Evolutionary conservation across 208 protist species (phyloP).

Genomic region (Trypanosoma grayi): DNA sequence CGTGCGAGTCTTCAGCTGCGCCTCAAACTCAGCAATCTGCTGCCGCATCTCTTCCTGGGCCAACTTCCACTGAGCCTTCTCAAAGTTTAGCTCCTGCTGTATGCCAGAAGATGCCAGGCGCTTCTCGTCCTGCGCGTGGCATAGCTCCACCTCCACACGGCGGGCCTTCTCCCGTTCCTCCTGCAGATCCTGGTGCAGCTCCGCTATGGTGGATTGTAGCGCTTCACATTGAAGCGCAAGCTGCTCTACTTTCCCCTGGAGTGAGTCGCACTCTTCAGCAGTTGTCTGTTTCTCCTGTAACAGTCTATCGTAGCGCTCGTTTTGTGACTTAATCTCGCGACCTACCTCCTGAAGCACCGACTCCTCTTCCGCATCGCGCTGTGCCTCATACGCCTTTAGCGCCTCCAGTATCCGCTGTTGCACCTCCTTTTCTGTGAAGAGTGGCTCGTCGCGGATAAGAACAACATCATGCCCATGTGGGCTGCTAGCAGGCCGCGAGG

Average conservation of each 20-base stretch:
- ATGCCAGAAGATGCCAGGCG: slow-evolving; percentile 14
- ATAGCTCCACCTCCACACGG: slow-evolving; percentile 48
- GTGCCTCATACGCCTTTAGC: slow-evolving; percentile 52
- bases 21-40: slow-evolving; percentile 17
- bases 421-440: slow-evolving; percentile 47
- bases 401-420: slow-evolving; percentile 26
- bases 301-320: slow-evolving; percentile 37
- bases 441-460: slow-evolving; percentile 9
- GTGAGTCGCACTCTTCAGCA: slow-evolving; percentile 16
- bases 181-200: slow-evolving; percentile 36
- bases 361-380: slow-evolving; percentile 70
- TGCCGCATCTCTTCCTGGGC: slow-evolving; percentile 24
- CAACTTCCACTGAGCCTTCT: slow-evolving; percentile 25
- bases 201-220: slow-evolving; percentile 31
- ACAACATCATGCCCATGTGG: not conserved
- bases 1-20: slow-evolving; percentile 3
- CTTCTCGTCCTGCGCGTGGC: slow-evolving; percentile 49
- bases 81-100: slow-evolving; percentile 26
- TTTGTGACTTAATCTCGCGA: slow-evolving; percentile 64
- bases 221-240: slow-evolving; percentile 20
- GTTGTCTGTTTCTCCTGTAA: slow-evolving; percentile 24
- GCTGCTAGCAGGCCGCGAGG: not conserved
- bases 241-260: slow-evolving; percentile 29
- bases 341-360: slow-evolving; percentile 58
- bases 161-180: slow-evolving; percentile 27